Conservation (phyloP, 1,139 yeast genomes). For the Saccharomyces hybrid region DNA sequence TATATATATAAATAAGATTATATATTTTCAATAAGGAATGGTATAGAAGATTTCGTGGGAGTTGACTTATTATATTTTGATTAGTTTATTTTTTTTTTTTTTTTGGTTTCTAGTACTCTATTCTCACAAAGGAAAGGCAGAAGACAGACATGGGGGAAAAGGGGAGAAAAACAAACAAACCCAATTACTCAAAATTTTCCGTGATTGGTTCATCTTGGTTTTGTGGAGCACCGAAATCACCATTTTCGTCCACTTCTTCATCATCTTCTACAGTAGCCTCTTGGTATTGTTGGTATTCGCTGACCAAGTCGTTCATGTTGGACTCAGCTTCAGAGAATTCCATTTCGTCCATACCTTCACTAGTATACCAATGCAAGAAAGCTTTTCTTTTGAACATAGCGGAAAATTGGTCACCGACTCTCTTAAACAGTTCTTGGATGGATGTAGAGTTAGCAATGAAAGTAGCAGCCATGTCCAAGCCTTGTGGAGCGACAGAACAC, state of each 20-base stretch:
- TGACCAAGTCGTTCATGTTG: constrained; percentile 79
- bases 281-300: constrained; percentile 89
- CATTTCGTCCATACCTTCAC: constrained; percentile 92
- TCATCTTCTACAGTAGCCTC: constrained; percentile 72
- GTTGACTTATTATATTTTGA: neutral
- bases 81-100: constrained; percentile 1
- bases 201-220: constrained; percentile 41
- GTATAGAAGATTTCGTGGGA: neutral
- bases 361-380: constrained; percentile 91
- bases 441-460: constrained; percentile 90
- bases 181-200: constrained; percentile 24
- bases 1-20: neutral
- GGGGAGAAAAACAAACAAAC: constrained; percentile 4
- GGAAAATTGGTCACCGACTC: constrained; percentile 83
- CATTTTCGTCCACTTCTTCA: constrained; percentile 57
- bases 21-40: neutral
- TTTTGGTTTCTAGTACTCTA: neutral
- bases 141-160: neutral
- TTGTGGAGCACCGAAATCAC: constrained; percentile 48
- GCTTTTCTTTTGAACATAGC: constrained; percentile 93
- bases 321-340: constrained; percentile 83
- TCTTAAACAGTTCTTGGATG: constrained; percentile 80
- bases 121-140: neutral
- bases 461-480: constrained; percentile 81
- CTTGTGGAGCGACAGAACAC: constrained; percentile 84